Evolutionary conservation across 2,329 filamentous ascomycete species (phyloP), one percentile per base, ranked within the genome.

Genomic region (Cercospora sp.): DNA sequence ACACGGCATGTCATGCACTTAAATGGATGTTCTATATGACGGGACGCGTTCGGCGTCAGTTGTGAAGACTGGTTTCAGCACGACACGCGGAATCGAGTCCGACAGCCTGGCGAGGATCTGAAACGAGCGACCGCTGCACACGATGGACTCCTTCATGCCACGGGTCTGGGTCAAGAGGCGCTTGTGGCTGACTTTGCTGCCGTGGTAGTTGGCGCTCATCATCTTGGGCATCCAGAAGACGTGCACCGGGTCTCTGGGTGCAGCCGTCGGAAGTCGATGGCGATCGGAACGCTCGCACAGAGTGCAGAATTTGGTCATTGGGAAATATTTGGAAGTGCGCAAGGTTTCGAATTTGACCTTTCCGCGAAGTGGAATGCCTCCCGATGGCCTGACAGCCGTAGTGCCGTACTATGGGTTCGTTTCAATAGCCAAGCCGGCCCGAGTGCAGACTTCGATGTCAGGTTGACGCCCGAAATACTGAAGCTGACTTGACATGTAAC

Each of bases 401-500:
- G 16, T 23, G 53, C 65, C 60, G 53, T 39, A 36, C 28, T 58
- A 51, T 64, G 33, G 39, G 28, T 48, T 61, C 31, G 57, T 64
- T 67, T 68, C 63, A 63, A 65, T 65, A 60, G 51, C 63, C 57
- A 68, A 68, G 66, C 48, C 66, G 62, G 66, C 62, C 66, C 66
- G 66, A 68, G 48, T 28, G 31, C n/a, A 28, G 53, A 57, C 57
- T 68, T 67, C 48, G 30, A 45, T 58, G 26, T 39, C 45, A 30
- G 36, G 30, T 42, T 23, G 48, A 20, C 18, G 42, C 12, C 26
- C 16, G 16, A 33, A 61, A 61, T 31, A 39, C n/a, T 30, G 48
- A 55, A 55, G 48, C 48, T 55, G 48, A 55, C 20, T n/a, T 55
- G 48, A 13, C 12, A 30, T 28, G 13, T 16, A 8, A 13, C 23